A percentile compares a stretch with the other conserved stretches of the same genome.
Conservation (phyloP, 768 basidiomycete genomes). For the Naganishia vaughanmartiniae region DNA sequence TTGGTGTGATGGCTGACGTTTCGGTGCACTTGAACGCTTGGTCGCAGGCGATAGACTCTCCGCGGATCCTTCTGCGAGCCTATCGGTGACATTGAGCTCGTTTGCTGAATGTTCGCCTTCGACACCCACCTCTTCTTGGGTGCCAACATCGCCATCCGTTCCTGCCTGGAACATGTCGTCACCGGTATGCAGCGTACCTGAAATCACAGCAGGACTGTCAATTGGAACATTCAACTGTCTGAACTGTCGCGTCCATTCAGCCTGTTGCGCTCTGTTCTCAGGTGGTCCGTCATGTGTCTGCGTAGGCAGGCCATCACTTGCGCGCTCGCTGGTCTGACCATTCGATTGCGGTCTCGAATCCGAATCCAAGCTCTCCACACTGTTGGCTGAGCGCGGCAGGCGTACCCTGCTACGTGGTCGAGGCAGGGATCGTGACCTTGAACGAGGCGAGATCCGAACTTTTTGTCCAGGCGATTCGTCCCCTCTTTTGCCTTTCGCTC, state of each 20-base stretch:
- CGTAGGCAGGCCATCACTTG: background rate
- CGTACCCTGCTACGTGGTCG: constrained; percentile 15
- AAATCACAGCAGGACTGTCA: constrained; percentile 7
- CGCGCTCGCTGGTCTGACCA: background rate
- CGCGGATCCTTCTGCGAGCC: background rate
- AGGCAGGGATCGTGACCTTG: background rate
- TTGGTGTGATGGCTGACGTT: background rate
- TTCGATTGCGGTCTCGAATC: background rate
- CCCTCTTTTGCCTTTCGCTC: background rate
- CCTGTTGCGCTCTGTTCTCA: background rate
- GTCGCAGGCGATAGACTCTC: background rate
- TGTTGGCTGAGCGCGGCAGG: background rate
- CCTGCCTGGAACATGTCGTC: background rate
- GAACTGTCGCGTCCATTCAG: constrained; percentile 5
- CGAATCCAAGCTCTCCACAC: background rate
- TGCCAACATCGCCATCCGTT: background rate
- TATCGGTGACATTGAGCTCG: background rate
- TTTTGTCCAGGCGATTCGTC: background rate
- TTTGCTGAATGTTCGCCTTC: background rate
- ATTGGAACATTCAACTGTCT: constrained; percentile 13
- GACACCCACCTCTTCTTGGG: background rate
- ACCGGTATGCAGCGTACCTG: background rate
- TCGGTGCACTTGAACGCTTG: background rate
- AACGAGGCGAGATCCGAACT: background rate
- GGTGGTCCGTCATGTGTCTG: background rate